Conservation (phyloP, 768 basidiomycete species). For the Amanita pallidorosea region DNA sequence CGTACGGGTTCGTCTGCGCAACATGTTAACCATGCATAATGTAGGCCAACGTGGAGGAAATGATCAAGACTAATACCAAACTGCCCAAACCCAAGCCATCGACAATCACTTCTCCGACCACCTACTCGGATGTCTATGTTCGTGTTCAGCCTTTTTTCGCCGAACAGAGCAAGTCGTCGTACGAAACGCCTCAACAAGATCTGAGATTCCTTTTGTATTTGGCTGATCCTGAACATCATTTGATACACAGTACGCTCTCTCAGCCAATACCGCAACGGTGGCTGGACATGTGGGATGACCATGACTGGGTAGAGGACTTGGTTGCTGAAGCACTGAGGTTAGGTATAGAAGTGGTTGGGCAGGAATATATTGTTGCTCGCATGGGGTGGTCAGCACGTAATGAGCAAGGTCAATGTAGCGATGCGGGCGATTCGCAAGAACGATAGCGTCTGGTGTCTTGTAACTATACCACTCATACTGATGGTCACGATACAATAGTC, state of each 20-base stretch:
- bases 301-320: slow-evolving; percentile 94
- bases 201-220: slow-evolving; percentile 67
- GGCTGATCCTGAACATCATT: slow-evolving; percentile 68
- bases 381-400: slow-evolving; percentile 54
- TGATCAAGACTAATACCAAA: slow-evolving; percentile 52
- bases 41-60: slow-evolving; percentile 69
- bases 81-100: slow-evolving; percentile 22
- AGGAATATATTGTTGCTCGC: slow-evolving; percentile 78
- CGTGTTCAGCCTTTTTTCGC: slow-evolving; percentile 84
- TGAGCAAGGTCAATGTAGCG: slow-evolving; percentile 13
- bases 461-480: slow-evolving; percentile 3
- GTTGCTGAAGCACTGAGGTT: slow-evolving; percentile 80
- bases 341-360: slow-evolving; percentile 83
- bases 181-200: slow-evolving; percentile 20
- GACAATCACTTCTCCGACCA: slow-evolving; percentile 41
- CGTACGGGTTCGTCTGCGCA: slow-evolving; percentile 4
- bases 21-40: neutral
- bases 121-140: slow-evolving; percentile 85
- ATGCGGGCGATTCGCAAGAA: slow-evolving; percentile 1
- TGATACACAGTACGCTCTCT: slow-evolving; percentile 68
- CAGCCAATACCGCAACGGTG: slow-evolving; percentile 80
- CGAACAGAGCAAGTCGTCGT: slow-evolving; percentile 12
- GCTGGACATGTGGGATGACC: slow-evolving; percentile 84
- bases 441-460: slow-evolving; percentile 11
- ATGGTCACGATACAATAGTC: slow-evolving; percentile 1